Evolutionary conservation across 2,329 filamentous ascomycete species (phyloP).

Genomic region (Coniochaeta prunicola): DNA sequence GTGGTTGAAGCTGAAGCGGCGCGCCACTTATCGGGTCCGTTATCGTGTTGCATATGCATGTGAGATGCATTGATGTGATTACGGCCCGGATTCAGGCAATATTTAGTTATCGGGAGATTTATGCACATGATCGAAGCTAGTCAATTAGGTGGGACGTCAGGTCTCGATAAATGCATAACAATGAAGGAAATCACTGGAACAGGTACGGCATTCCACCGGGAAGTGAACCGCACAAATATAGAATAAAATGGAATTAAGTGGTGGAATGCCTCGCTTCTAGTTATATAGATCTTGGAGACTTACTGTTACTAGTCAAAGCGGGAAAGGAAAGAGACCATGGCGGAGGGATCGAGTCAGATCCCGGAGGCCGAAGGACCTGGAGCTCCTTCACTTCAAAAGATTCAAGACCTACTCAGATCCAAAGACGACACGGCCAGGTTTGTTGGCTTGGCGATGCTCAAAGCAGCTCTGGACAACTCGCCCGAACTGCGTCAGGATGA

Average conservation of each 20-base stretch:
- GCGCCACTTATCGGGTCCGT: neutral
- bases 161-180: neutral
- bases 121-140: neutral
- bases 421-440: conserved; percentile 63
- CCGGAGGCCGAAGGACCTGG: neutral
- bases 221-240: neutral
- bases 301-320: neutral
- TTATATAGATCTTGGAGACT: neutral
- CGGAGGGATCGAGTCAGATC: neutral
- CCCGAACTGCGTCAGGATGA: conserved; percentile 41
- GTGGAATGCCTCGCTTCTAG: neutral
- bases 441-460: conserved; percentile 59
- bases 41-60: neutral
- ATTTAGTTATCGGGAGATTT: neutral
- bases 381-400: conserved; percentile 31
- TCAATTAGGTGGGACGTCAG: neutral
- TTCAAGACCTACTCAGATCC: conserved; percentile 46
- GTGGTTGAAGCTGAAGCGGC: neutral
- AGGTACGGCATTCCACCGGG: neutral
- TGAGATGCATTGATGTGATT: neutral
- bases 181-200: neutral
- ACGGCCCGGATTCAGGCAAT: neutral
- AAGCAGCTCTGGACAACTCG: conserved; percentile 57
- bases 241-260: neutral
- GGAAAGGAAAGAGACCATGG: neutral